Evolutionary conservation across 2,329 filamentous ascomycete species (phyloP).

Genomic region (Apiospora kogelbergensis): DNA sequence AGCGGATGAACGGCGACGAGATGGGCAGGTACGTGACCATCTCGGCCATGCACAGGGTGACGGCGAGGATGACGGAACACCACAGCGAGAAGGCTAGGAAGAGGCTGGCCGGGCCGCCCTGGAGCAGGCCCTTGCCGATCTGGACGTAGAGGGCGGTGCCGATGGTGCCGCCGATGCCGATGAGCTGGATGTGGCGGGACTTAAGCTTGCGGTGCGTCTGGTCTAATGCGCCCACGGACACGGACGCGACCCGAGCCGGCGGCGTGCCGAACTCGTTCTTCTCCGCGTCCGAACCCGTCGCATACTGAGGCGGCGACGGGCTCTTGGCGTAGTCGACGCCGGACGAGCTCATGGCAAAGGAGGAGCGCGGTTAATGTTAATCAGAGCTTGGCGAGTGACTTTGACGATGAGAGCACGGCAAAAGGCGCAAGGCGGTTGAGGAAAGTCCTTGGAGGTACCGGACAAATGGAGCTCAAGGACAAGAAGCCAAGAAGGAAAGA

Average conservation of each 20-base stretch:
- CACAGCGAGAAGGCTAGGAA: slow-evolving; percentile 62
- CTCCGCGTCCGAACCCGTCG: slow-evolving; percentile 17
- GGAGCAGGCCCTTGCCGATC: slow-evolving; percentile 57
- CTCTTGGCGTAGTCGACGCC: slow-evolving; percentile 18
- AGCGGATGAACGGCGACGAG: slow-evolving; percentile 75
- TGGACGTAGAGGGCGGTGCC: slow-evolving; percentile 61
- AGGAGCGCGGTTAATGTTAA: not conserved
- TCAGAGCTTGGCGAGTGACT: not conserved
- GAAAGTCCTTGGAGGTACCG: not conserved
- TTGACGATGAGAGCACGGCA: not conserved
- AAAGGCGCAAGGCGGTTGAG: not conserved
- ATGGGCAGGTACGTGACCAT: slow-evolving; percentile 79
- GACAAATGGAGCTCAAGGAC: not conserved
- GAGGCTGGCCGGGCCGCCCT: slow-evolving; percentile 58
- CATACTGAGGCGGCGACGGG: slow-evolving; percentile 13
- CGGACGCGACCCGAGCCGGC: slow-evolving; percentile 9
- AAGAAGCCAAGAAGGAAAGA: not conserved
- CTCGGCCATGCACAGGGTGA: slow-evolving; percentile 66
- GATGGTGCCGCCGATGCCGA: slow-evolving; percentile 65
- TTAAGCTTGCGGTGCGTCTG: slow-evolving; percentile 54
- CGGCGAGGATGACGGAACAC: slow-evolving; percentile 60
- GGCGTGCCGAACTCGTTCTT: slow-evolving; percentile 18
- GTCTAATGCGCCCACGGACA: slow-evolving; percentile 30
- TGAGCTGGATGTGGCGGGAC: slow-evolving; percentile 57
- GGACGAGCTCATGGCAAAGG: slow-evolving; percentile 20